Conservation (phyloP, 75 land plant species). For the Cupressus sempervirens region DNA sequence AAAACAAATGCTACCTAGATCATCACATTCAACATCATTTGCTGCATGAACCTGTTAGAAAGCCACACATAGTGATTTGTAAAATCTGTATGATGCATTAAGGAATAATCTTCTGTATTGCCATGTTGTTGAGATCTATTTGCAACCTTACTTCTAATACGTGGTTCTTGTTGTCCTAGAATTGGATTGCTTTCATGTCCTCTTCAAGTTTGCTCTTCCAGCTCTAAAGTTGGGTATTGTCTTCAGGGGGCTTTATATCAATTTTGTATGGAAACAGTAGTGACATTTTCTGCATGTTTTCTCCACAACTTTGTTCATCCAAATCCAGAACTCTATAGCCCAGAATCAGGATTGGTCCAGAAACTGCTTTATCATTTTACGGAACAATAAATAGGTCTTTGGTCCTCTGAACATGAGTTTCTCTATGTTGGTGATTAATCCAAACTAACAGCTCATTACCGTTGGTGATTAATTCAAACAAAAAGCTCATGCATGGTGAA, state of each 20-base stretch:
- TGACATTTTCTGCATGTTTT: conserved; percentile 46
- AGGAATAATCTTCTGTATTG: neutral
- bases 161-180: conserved; percentile 76
- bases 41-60: too few relatives aligned
- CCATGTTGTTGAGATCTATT: neutral
- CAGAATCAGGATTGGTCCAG: too few relatives aligned
- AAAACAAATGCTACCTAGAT: too few relatives aligned
- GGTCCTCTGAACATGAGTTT: conserved; percentile 54
- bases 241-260: conserved; percentile 77
- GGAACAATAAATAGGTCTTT: conserved; percentile 46
- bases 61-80: neutral
- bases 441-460: too few relatives aligned
- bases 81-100: neutral
- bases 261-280: conserved; percentile 70
- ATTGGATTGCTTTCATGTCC: too few relatives aligned
- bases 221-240: conserved; percentile 54
- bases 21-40: too few relatives aligned
- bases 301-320: conserved; percentile 28
- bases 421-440: too few relatives aligned
- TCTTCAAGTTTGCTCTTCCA: conserved; percentile 85
- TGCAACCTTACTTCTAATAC: conserved; percentile 52
- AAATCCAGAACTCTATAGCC: too few relatives aligned
- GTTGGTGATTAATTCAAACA: too few relatives aligned
- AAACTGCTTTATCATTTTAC: too few relatives aligned
- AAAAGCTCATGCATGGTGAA: too few relatives aligned